phyloP scores from a whole-genome alignment of 768 basidiomycete genomes.

The Tylopilus subfusipes region DNA sequence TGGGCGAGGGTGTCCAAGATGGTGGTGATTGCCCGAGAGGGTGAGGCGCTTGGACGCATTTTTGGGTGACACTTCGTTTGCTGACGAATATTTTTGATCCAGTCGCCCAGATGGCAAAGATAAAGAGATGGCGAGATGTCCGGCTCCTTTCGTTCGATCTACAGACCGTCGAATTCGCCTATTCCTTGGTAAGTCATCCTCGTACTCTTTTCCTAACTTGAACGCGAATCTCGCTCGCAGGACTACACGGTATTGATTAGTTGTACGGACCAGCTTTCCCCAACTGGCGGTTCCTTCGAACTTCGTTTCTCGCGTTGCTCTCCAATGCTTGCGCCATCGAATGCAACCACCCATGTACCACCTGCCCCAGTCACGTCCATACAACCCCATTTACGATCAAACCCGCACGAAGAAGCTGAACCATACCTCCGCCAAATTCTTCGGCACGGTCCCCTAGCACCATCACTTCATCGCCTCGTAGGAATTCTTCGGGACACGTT shows the following conservation, averaged over 20 bases:
- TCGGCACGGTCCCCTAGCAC: slow-evolving; percentile 61
- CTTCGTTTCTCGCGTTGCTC: slow-evolving; percentile 63
- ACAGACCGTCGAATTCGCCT: slow-evolving; percentile 88
- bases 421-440: slow-evolving; percentile 70
- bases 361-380: slow-evolving; percentile 32
- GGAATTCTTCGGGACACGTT: slow-evolving; percentile 71
- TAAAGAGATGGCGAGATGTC: slow-evolving; percentile 68
- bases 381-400: slow-evolving; percentile 32
- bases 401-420: slow-evolving; percentile 80
- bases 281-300: slow-evolving; percentile 66
- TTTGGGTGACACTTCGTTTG: background rate
- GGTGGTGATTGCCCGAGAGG: slow-evolving; percentile 88
- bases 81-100: background rate
- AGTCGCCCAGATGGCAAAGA: slow-evolving; percentile 84
- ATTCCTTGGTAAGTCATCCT: slow-evolving; percentile 49
- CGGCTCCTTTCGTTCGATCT: slow-evolving; percentile 86
- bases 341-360: slow-evolving; percentile 21
- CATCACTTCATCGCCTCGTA: slow-evolving; percentile 64
- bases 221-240: slow-evolving; percentile 30
- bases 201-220: background rate
- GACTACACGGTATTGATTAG: slow-evolving; percentile 77
- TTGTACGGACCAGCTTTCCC: slow-evolving; percentile 71
- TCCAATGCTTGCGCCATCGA: slow-evolving; percentile 6
- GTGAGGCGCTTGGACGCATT: slow-evolving; percentile 36
- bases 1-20: slow-evolving; percentile 93